These are phyloP conservation scores for Penicillium sp. DNA, from an alignment of 2,329 filamentous ascomycete genomes.

Conservation along the genomic window DNA sequence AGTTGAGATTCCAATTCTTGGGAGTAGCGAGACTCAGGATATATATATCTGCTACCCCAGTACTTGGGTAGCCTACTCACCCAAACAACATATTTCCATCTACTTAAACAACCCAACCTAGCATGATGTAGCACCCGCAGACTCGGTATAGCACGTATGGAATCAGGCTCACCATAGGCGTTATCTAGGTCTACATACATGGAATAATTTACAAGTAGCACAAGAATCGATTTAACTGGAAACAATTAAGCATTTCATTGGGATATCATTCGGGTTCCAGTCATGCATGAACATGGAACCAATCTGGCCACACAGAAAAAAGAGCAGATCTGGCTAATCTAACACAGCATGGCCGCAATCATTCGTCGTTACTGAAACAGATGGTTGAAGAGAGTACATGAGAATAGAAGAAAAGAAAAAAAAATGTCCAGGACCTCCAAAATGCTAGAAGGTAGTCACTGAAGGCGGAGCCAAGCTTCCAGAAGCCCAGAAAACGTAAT, in stretches of 20 bases:
- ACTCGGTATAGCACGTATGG: too few relatives aligned
- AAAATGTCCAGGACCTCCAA: background rate
- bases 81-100: too few relatives aligned
- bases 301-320: constrained; percentile 24
- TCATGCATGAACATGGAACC: constrained; percentile 24
- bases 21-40: too few relatives aligned
- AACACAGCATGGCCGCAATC: constrained; percentile 24
- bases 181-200: background rate
- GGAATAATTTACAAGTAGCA: background rate
- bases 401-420: constrained; percentile 15
- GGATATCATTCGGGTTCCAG: constrained; percentile 21
- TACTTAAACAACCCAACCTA: too few relatives aligned
- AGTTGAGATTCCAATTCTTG: background rate
- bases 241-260: constrained; percentile 6
- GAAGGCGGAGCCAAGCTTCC: background rate
- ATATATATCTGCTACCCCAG: background rate
- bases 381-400: constrained; percentile 22
- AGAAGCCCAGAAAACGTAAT: background rate
- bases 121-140: too few relatives aligned
- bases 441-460: background rate
- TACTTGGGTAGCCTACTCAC: too few relatives aligned
- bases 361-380: constrained; percentile 25
- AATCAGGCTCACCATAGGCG: too few relatives aligned
- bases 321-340: constrained; percentile 28
- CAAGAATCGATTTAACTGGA: background rate